These are phyloP conservation scores for Exophiala sp. DNA, from an alignment of 2,329 filamentous ascomycete genomes.

Conservation along the genomic window DNA sequence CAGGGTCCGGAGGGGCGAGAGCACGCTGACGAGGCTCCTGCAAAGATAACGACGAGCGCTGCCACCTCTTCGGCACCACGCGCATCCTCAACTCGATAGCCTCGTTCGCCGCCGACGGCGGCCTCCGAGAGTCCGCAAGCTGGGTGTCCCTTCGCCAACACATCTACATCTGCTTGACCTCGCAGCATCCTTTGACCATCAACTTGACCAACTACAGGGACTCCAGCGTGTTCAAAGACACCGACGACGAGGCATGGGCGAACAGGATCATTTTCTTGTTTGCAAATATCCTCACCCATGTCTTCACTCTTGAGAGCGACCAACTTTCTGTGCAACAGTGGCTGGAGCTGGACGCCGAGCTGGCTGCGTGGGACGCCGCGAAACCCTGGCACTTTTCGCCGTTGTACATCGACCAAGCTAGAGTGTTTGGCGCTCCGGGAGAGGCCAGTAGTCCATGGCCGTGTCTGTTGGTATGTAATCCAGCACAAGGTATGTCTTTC, in stretches of 20 bases:
- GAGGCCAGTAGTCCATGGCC: conserved; percentile 12
- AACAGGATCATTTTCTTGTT: conserved; percentile 40
- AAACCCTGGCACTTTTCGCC: conserved; percentile 24
- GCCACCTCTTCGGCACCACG: conserved; percentile 39
- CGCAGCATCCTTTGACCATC: conserved; percentile 37
- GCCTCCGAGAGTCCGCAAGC: conserved; percentile 40
- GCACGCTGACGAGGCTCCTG: not conserved
- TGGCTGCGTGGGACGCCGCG: conserved; percentile 7
- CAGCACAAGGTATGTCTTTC: conserved; percentile 12
- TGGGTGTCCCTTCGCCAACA: conserved; percentile 44
- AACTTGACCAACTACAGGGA: conserved; percentile 39
- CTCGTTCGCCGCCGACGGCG: conserved; percentile 39
- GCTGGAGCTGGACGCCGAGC: conserved; percentile 14
- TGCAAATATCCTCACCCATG: conserved; percentile 35
- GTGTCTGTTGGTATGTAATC: conserved; percentile 14
- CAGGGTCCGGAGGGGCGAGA: not conserved
- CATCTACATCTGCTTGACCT: conserved; percentile 40
- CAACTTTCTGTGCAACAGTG: conserved; percentile 11
- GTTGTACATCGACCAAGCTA: conserved; percentile 6
- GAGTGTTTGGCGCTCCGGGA: not conserved
- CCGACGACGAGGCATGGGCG: conserved; percentile 38
- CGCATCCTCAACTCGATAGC: conserved; percentile 39
- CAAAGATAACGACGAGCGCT: conserved; percentile 32
- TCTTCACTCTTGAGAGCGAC: conserved; percentile 5
- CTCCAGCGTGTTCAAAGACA: conserved; percentile 37